phyloP scores from a whole-genome alignment of 2,329 filamentous ascomycete genomes.

The Botrytis fragariae region DNA sequence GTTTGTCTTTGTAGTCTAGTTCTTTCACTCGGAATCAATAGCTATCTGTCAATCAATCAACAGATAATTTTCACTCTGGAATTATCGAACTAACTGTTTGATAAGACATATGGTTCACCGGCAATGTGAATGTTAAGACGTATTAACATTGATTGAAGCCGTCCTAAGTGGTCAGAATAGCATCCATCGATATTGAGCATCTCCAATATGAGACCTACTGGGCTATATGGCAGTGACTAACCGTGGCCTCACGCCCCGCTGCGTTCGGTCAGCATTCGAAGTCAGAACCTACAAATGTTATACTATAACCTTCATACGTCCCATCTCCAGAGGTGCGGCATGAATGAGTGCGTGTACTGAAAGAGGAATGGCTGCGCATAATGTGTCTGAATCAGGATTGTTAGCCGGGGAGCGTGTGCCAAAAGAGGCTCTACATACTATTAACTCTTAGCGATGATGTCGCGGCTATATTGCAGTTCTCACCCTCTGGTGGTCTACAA shows the following conservation, averaged over 20 bases:
- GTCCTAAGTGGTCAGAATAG: neutral
- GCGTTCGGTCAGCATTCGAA: neutral
- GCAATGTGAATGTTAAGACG: neutral
- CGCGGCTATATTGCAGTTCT: neutral
- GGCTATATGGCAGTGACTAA: too few species aligned
- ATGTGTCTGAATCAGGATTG: neutral
- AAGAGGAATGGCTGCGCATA: neutral
- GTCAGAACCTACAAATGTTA: neutral
- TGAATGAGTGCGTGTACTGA: neutral
- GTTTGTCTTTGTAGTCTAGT: neutral
- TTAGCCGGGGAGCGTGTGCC: neutral
- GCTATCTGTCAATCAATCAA: neutral
- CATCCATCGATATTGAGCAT: neutral
- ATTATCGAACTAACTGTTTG: neutral
- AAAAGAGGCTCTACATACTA: neutral
- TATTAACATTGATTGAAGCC: neutral
- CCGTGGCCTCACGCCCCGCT: neutral
- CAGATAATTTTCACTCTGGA: neutral
- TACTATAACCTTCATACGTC: neutral
- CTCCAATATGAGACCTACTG: neutral
- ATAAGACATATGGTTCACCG: neutral
- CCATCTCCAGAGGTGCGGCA: neutral
- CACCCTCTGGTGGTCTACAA: neutral
- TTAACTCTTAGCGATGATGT: neutral
- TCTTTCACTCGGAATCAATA: neutral